These are phyloP conservation scores for Umbilicus rupestris DNA, from an alignment of 164 flowering plant species.

Conservation along the genomic window DNA sequence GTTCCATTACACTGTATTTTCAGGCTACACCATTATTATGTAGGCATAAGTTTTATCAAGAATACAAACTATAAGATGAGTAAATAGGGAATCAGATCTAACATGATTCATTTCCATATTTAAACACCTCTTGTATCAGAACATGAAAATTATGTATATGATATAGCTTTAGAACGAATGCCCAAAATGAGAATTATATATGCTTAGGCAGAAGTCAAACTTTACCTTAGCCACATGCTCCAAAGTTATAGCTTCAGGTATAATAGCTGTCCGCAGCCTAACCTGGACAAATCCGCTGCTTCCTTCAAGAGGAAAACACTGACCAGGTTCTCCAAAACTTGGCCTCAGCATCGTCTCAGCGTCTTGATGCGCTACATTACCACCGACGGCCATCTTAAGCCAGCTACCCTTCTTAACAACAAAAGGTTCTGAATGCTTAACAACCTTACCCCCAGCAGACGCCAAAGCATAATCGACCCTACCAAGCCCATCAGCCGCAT, in stretches of 20 bases:
- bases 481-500: constrained; percentile 84
- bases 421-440: constrained; percentile 59
- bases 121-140: background rate
- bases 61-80: background rate
- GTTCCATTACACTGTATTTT: background rate
- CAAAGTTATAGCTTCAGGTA: constrained; percentile 76
- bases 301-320: constrained; percentile 75
- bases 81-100: background rate
- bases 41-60: background rate
- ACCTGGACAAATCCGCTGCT: constrained; percentile 62
- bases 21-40: background rate
- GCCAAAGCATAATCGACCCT: constrained; percentile 76
- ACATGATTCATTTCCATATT: too few relatives aligned
- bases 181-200: background rate
- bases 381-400: constrained; percentile 11
- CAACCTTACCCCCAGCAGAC: constrained; percentile 51
- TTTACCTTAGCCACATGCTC: constrained; percentile 86
- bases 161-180: background rate
- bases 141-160: background rate
- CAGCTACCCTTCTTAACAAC: constrained; percentile 23
- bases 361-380: constrained; percentile 26
- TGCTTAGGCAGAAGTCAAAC: background rate
- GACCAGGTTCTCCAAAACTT: constrained; percentile 92
- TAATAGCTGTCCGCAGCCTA: constrained; percentile 50
- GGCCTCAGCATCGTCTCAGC: constrained; percentile 64